Evolutionary conservation across 371 early-diverging fungal genomes (phyloP).

Genomic region (Mortierella sp.): DNA sequence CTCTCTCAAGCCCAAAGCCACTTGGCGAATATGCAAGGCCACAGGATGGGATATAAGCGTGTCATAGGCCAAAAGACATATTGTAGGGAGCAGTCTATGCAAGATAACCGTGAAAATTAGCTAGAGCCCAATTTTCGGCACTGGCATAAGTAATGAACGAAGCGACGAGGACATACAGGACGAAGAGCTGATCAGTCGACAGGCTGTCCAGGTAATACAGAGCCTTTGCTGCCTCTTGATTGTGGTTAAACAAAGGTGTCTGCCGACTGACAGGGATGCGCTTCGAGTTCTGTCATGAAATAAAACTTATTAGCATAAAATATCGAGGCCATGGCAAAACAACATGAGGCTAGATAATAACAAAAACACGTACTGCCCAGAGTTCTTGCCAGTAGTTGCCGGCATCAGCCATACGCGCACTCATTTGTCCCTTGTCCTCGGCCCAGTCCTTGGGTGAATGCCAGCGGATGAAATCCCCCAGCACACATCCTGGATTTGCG

Average conservation of each 20-base stretch:
- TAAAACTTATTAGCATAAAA: no score
- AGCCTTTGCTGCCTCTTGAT: conserved; percentile 72
- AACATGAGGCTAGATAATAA: no score
- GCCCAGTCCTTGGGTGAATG: conserved; percentile 92
- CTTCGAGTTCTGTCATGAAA: conserved; percentile 58
- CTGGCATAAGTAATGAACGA: no score
- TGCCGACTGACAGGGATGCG: conserved; percentile 80
- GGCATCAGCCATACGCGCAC: conserved; percentile 83
- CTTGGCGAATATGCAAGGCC: conserved; percentile 57
- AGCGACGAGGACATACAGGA: conserved; percentile 59
- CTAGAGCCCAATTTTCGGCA: no score
- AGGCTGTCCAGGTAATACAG: conserved; percentile 80
- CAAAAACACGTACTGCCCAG: conserved; percentile 76
- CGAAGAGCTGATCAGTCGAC: conserved; percentile 72
- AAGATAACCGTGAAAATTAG: conserved; percentile 1
- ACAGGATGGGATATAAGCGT: conserved; percentile 76
- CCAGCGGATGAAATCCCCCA: conserved; percentile 97
- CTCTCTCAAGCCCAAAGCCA: conserved; percentile 57
- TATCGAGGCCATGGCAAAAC: no score
- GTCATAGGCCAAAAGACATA: conserved; percentile 82
- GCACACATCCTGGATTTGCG: conserved; percentile 70
- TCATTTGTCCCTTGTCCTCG: conserved; percentile 66
- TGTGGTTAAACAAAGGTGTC: conserved; percentile 82
- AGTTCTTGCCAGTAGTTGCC: conserved; percentile 90
- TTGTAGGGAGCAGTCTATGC: conserved; percentile 75